Evolutionary conservation across 2,329 filamentous ascomycete genomes (phyloP).

Genomic region (Aspergillus persii): DNA sequence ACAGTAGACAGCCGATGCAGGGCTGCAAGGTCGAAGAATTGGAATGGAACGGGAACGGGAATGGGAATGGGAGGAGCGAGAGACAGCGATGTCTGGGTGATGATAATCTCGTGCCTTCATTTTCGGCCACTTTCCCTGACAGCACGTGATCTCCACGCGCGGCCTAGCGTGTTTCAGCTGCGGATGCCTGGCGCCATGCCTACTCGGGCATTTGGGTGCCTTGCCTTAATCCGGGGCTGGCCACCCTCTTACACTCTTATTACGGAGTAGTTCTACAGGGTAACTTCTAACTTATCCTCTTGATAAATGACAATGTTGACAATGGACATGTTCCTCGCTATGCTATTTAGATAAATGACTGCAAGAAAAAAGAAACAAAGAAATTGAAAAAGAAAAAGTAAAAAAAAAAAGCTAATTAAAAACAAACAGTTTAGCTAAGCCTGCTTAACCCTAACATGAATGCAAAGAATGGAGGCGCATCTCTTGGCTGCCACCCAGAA

Average conservation of each 20-base stretch:
- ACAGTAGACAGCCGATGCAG: conserved; percentile 1
- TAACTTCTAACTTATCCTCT: too few relatives aligned
- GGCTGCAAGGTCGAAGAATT: too few relatives aligned
- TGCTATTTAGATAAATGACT: too few relatives aligned
- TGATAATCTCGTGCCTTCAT: not conserved
- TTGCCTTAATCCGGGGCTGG: not conserved
- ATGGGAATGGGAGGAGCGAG: not conserved
- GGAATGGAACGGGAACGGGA: not conserved
- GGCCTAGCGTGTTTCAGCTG: conserved; percentile 32
- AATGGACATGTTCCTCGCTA: too few relatives aligned
- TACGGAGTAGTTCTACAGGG: not conserved
- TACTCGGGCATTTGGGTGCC: conserved; percentile 2
- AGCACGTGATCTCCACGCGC: conserved; percentile 22
- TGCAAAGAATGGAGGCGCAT: not conserved
- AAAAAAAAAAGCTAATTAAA: not conserved
- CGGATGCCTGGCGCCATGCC: conserved; percentile 18
- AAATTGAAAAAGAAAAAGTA: not conserved
- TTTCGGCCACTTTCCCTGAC: conserved; percentile 1
- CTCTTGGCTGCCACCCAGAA: not conserved
- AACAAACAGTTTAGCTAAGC: not conserved
- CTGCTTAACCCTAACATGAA: not conserved
- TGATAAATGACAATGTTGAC: too few relatives aligned
- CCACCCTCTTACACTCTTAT: not conserved
- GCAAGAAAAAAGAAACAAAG: too few relatives aligned
- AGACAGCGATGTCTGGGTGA: not conserved